These are phyloP conservation scores for Baeospora myosura DNA, from an alignment of 1,284 basidiomycete genomes.

Conservation along the genomic window DNA sequence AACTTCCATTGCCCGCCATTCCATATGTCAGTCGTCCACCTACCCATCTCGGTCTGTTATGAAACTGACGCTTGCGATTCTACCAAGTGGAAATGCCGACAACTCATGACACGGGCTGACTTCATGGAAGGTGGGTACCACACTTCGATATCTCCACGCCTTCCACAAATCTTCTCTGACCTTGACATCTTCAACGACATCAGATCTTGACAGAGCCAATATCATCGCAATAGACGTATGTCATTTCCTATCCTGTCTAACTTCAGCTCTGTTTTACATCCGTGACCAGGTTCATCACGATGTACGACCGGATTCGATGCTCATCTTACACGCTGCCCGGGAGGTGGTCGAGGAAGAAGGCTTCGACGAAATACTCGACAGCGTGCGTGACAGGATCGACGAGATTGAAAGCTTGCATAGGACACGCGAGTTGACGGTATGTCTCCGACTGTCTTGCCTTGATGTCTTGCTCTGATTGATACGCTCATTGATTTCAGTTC, in stretches of 20 bases:
- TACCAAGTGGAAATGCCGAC: conserved; percentile 51
- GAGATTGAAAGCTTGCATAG: conserved; percentile 68
- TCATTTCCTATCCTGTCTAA: conserved; percentile 5
- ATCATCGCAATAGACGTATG: conserved; percentile 75
- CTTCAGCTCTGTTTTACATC: neutral
- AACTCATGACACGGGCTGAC: conserved; percentile 80
- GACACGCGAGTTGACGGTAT: conserved; percentile 63
- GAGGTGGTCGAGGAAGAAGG: conserved; percentile 64
- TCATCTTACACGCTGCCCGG: conserved; percentile 63
- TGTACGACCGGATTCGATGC: conserved; percentile 72
- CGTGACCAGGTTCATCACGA: conserved; percentile 58
- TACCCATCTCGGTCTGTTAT: conserved; percentile 4
- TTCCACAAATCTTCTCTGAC: conserved; percentile 3
- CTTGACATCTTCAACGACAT: conserved; percentile 8
- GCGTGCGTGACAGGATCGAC: conserved; percentile 65
- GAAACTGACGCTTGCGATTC: conserved; percentile 7
- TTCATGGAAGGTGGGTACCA: conserved; percentile 58
- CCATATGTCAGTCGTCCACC: conserved; percentile 42
- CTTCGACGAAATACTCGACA: conserved; percentile 66
- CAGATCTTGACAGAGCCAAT: conserved; percentile 59
- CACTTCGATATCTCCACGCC: conserved; percentile 2
- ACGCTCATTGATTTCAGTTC: conserved; percentile 40
- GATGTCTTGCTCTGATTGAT: conserved; percentile 5
- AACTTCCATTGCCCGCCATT: conserved; percentile 51
- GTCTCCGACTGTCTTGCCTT: conserved; percentile 14